A percentile compares a stretch with the other conserved stretches of the same genome.
phyloP scores from a whole-genome alignment of 371 early-diverging fungal genomes.

The Mortierella sp. region DNA sequence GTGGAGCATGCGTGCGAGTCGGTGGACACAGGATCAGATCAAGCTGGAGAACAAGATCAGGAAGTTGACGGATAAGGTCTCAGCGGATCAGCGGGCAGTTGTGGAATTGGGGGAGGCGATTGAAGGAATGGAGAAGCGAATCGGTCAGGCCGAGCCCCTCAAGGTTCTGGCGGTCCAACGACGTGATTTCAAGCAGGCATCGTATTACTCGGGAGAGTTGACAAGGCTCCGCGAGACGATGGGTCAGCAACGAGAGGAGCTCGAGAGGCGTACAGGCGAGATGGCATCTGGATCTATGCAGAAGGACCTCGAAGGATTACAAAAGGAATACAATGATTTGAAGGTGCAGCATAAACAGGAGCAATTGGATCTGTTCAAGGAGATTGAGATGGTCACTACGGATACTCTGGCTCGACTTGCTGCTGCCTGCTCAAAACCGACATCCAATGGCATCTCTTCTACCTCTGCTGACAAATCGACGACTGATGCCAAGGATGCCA shows the following conservation, averaged over 20 bases:
- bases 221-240: slow-evolving; percentile 11
- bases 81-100: slow-evolving; percentile 23
- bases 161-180: slow-evolving; percentile 43
- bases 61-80: slow-evolving; percentile 9
- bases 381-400: slow-evolving; percentile 20
- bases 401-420: slow-evolving; percentile 20
- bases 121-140: slow-evolving; percentile 19
- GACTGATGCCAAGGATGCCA: background rate
- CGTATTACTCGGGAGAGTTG: slow-evolving; percentile 33
- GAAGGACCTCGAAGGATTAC: slow-evolving; percentile 19
- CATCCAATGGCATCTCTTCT: background rate
- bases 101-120: slow-evolving; percentile 18
- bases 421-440: background rate
- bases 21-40: slow-evolving; percentile 18
- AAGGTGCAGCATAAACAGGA: slow-evolving; percentile 17
- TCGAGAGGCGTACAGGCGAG: slow-evolving; percentile 8
- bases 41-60: slow-evolving; percentile 17
- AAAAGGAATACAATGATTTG: slow-evolving; percentile 22
- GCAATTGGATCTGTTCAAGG: slow-evolving; percentile 24
- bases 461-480: background rate
- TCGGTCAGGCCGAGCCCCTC: slow-evolving; percentile 23
- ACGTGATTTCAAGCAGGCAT: slow-evolving; percentile 51
- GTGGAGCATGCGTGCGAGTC: slow-evolving; percentile 36
- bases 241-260: slow-evolving; percentile 13
- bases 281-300: slow-evolving; percentile 10